Conservation (phyloP, 2,329 filamentous ascomycete genomes). For the Volutella citrinella region DNA sequence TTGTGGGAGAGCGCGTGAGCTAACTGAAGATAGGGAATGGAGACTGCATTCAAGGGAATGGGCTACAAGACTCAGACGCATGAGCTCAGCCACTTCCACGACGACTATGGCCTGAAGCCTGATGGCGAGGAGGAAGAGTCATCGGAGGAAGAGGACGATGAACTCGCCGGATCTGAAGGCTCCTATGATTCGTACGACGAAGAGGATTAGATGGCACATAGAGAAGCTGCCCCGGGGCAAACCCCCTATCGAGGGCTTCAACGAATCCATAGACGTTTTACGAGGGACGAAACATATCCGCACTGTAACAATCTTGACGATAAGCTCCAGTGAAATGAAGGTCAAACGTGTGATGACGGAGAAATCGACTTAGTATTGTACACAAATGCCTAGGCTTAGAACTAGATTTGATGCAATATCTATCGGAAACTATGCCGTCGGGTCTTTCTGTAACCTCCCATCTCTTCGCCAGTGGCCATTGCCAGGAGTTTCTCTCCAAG, state of each 20-base stretch:
- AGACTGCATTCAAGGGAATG: slow-evolving; percentile 67
- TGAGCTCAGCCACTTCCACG: slow-evolving; percentile 76
- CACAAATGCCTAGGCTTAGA: slow-evolving; percentile 15
- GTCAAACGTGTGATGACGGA: slow-evolving; percentile 13
- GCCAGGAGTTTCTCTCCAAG: too few species aligned
- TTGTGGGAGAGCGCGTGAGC: too few species aligned
- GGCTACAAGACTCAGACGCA: slow-evolving; percentile 79
- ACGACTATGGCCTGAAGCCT: slow-evolving; percentile 79
- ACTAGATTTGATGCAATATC: too few species aligned
- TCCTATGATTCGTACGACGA: slow-evolving; percentile 29
- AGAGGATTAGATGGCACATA: slow-evolving; percentile 26
- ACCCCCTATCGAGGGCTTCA: too few species aligned
- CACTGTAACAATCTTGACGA: too few species aligned
- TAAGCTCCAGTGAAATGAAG: slow-evolving; percentile 19
- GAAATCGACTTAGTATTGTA: slow-evolving; percentile 17
- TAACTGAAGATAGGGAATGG: slow-evolving; percentile 57
- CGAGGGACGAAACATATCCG: neutral
- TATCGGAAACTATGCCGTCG: too few species aligned
- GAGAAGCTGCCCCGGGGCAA: too few species aligned
- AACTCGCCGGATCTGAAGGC: slow-evolving; percentile 28
- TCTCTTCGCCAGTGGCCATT: too few species aligned
- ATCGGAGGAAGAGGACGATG: slow-evolving; percentile 41
- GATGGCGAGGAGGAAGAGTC: slow-evolving; percentile 58
- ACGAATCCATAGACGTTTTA: slow-evolving; percentile 6
- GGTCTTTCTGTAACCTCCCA: too few species aligned